Percentiles rank a stretch among this genome's conserved stretches.
Evolutionary conservation across 768 basidiomycete genomes (phyloP).

Genomic region (Termitomyces sp.): DNA sequence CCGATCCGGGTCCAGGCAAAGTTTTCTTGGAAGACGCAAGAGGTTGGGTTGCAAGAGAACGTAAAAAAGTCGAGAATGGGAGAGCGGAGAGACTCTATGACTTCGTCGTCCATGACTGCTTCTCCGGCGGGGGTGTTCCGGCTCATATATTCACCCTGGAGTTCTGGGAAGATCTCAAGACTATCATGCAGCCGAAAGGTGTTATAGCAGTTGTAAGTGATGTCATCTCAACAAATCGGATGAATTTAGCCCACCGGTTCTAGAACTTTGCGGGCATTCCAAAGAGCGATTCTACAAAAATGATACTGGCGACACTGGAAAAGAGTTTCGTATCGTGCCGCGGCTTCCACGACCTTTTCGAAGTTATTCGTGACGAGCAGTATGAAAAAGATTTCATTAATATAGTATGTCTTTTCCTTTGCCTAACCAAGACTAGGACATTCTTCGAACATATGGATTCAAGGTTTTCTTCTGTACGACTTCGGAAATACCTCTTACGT

Average conservation of each 20-base stretch:
- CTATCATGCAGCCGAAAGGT: constrained; percentile 61
- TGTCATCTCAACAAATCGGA: neutral
- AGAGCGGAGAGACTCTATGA: constrained; percentile 44
- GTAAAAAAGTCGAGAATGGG: constrained; percentile 19
- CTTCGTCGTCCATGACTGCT: constrained; percentile 85
- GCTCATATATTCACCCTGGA: constrained; percentile 77
- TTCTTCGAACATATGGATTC: neutral
- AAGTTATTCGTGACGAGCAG: constrained; percentile 37
- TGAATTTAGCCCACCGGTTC: neutral
- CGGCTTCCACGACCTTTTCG: constrained; percentile 70
- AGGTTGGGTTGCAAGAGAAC: constrained; percentile 50
- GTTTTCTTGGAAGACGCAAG: constrained; percentile 80
- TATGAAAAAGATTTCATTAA: constrained; percentile 57
- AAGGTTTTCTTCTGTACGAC: constrained; percentile 84
- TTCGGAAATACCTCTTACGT: constrained; percentile 45
- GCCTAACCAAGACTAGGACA: neutral
- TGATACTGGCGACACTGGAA: constrained; percentile 66
- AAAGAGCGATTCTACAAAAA: constrained; percentile 52
- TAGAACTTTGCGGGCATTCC: constrained; percentile 85
- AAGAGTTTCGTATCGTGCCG: constrained; percentile 74
- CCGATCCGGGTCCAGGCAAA: constrained; percentile 48
- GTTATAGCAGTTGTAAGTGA: constrained; percentile 71
- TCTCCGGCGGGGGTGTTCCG: constrained; percentile 91
- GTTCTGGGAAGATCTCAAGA: constrained; percentile 73
- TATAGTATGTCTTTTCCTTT: constrained; percentile 44